These are phyloP conservation scores for Perkinsus chesapeaki DNA, from an alignment of 169 alveolate genomes.

Conservation along the genomic window DNA sequence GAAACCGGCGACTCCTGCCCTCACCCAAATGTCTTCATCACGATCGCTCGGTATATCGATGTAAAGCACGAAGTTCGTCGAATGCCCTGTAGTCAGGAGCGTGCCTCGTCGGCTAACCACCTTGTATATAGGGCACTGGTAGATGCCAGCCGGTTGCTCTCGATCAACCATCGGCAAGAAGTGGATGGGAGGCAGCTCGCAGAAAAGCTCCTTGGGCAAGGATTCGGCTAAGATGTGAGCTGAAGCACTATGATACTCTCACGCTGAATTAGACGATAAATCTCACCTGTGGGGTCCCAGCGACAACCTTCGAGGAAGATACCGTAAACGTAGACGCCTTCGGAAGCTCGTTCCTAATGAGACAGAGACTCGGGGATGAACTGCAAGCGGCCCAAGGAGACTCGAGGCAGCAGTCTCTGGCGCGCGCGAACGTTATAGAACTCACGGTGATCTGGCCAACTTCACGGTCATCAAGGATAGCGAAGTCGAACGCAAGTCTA, in stretches of 20 bases:
- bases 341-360: slow-evolving; percentile 22
- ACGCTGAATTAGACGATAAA: slow-evolving; percentile 18
- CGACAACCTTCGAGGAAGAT: slow-evolving; percentile 71
- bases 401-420: background rate
- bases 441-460: slow-evolving; percentile 61
- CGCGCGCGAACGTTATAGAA: slow-evolving; percentile 44
- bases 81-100: slow-evolving; percentile 88
- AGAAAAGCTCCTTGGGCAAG: slow-evolving; percentile 70
- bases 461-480: slow-evolving; percentile 57
- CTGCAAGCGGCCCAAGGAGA: too few species aligned
- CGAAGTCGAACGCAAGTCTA: slow-evolving; percentile 57
- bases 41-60: slow-evolving; percentile 76
- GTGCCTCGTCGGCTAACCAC: slow-evolving; percentile 85
- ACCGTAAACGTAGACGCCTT: slow-evolving; percentile 75
- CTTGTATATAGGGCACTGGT: slow-evolving; percentile 74
- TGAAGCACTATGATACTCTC: background rate
- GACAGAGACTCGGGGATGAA: too few species aligned
- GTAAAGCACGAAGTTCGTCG: slow-evolving; percentile 83
- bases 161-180: slow-evolving; percentile 69
- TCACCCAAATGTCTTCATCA: slow-evolving; percentile 74
- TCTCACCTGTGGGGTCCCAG: slow-evolving; percentile 51
- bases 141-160: slow-evolving; percentile 55
- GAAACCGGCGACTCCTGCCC: slow-evolving; percentile 89
- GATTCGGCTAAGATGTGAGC: slow-evolving; percentile 33
- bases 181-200: slow-evolving; percentile 80